Evolutionary conservation across 805 yeast genomes (phyloP).

Genomic region (Huiozyma naganishii): DNA sequence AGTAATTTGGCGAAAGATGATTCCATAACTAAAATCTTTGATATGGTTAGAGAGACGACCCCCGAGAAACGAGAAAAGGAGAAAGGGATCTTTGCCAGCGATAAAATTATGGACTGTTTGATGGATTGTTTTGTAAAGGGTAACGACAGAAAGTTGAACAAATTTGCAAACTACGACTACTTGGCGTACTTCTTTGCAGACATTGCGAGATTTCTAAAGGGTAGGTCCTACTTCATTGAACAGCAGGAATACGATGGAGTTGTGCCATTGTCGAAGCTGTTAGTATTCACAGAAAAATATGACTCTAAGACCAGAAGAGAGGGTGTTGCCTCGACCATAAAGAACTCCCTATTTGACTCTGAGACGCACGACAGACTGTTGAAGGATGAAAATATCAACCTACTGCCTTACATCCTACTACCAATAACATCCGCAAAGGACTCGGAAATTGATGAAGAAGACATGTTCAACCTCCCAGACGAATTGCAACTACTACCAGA

Average conservation of each 20-base stretch:
- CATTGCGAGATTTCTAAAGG: conserved; percentile 60
- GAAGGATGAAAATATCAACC: conserved; percentile 50
- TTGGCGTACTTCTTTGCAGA: conserved; percentile 85
- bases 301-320: conserved; percentile 74
- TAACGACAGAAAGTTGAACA: conserved; percentile 57
- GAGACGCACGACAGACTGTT: conserved; percentile 52
- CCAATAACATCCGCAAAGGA: conserved; percentile 74
- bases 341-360: conserved; percentile 77
- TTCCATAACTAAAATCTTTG: conserved; percentile 42
- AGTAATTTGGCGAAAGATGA: conserved; percentile 80
- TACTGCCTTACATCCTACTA: conserved; percentile 69
- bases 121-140: conserved; percentile 89
- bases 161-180: conserved; percentile 68
- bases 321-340: conserved; percentile 87
- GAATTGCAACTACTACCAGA: conserved; percentile 71
- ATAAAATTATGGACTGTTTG: conserved; percentile 59
- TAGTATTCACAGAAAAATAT: conserved; percentile 74
- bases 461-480: conserved; percentile 78
- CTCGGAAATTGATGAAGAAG: conserved; percentile 66
- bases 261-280: conserved; percentile 69
- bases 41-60: conserved; percentile 25
- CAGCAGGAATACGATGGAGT: conserved; percentile 64
- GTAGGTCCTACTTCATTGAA: conserved; percentile 69
- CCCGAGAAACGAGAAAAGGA: conserved; percentile 25
- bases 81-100: conserved; percentile 40